These are phyloP conservation scores for Orobanche coerulescens DNA, from an alignment of 257 asterid genomes.

Conservation along the genomic window DNA sequence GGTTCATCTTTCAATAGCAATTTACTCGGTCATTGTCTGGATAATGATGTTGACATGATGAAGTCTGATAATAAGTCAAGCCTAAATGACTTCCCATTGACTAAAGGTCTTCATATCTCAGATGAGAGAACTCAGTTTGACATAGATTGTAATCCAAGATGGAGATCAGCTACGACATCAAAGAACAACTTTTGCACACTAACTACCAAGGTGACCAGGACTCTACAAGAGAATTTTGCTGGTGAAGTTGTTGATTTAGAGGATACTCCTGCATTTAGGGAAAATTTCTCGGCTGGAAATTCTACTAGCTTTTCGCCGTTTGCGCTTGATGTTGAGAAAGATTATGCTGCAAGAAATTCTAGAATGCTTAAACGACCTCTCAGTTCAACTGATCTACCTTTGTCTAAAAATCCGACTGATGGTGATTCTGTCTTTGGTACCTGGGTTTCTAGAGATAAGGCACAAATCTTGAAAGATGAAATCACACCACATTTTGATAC, in stretches of 20 bases:
- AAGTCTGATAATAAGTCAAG: constrained; percentile 30
- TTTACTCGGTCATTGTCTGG: constrained; percentile 25
- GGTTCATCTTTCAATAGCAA: constrained; percentile 37
- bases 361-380: constrained; percentile 30
- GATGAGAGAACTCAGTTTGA: constrained; percentile 31
- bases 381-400: constrained; percentile 34
- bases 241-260: constrained; percentile 74
- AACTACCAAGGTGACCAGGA: constrained; percentile 32
- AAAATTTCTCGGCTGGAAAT: constrained; percentile 28
- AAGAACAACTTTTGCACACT: constrained; percentile 25
- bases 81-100: constrained; percentile 32
- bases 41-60: constrained; percentile 27
- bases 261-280: constrained; percentile 32
- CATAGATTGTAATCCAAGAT: constrained; percentile 30
- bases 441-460: constrained; percentile 32
- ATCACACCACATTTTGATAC: constrained; percentile 30
- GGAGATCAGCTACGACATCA: constrained; percentile 30
- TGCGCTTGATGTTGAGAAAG: constrained; percentile 38
- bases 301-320: constrained; percentile 31
- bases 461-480: constrained; percentile 31
- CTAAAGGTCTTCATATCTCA: constrained; percentile 33
- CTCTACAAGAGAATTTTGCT: constrained; percentile 33
- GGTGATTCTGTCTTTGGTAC: constrained; percentile 36
- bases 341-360: constrained; percentile 34
- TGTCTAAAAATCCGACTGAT: constrained; percentile 34